phyloP scores from a whole-genome alignment of 106 monocot species.

The Xerophyta viscosa region DNA sequence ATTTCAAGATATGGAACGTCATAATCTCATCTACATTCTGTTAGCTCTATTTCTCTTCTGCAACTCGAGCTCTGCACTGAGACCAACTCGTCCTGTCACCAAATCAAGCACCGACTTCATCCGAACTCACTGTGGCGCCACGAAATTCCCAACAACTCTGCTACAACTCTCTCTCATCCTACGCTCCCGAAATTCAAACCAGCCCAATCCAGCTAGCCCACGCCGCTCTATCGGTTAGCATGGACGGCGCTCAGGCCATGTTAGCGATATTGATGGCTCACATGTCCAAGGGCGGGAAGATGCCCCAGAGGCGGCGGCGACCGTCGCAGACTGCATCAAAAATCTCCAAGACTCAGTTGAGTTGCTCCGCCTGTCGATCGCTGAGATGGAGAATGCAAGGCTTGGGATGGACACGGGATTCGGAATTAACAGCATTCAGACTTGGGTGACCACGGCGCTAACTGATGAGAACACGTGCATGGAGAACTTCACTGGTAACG shows the following conservation, averaged over 20 bases:
- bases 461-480: constrained; percentile 28
- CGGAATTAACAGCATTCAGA: constrained; percentile 18
- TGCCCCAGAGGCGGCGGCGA: constrained; percentile 7
- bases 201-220: constrained; percentile 24
- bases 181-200: constrained; percentile 23
- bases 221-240: too few species aligned
- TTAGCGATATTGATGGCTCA: constrained; percentile 1
- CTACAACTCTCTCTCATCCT: constrained; percentile 37
- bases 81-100: neutral
- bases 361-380: constrained; percentile 11
- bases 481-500: constrained; percentile 14
- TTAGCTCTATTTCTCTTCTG: too few species aligned
- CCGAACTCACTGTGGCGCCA: constrained; percentile 17
- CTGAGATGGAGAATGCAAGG: too few species aligned
- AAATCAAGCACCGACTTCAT: constrained; percentile 25
- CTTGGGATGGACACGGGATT: neutral
- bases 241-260: constrained; percentile 19
- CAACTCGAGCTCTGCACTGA: neutral
- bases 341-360: constrained; percentile 13
- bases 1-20: too few species aligned
- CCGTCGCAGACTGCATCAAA: constrained; percentile 23
- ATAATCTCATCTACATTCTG: too few species aligned
- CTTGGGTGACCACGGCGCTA: constrained; percentile 38
- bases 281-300: neutral
- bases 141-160: constrained; percentile 38